Conservation (phyloP, 1,284 basidiomycete species). For the Afroboletus lepidellus region DNA sequence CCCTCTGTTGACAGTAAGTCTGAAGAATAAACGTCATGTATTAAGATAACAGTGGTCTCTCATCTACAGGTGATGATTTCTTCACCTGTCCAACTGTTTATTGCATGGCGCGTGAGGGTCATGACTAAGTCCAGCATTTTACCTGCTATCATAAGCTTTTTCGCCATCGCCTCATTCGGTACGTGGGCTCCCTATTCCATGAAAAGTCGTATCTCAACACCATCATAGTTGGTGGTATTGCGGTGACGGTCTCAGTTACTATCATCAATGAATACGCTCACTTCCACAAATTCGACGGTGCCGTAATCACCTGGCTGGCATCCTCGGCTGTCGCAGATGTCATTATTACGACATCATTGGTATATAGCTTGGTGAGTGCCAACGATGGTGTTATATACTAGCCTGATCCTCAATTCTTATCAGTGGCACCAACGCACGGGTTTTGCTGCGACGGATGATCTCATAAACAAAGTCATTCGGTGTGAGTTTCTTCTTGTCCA, state of each 20-base stretch:
- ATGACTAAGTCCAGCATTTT: slow-evolving; percentile 43
- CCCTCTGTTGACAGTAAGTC: background rate
- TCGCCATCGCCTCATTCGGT: slow-evolving; percentile 43
- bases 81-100: slow-evolving; percentile 51
- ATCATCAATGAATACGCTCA: background rate
- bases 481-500: background rate
- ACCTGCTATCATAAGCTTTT: slow-evolving; percentile 35
- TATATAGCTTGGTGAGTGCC: background rate
- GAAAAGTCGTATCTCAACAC: background rate
- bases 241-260: background rate
- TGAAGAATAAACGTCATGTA: background rate
- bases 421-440: background rate
- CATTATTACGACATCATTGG: background rate
- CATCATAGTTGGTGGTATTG: background rate
- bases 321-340: slow-evolving; percentile 1
- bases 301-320: slow-evolving; percentile 2
- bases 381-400: background rate
- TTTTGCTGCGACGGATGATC: background rate
- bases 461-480: background rate
- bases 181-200: slow-evolving; percentile 4
- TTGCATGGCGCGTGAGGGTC: slow-evolving; percentile 48
- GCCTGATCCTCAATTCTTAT: background rate
- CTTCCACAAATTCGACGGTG: background rate
- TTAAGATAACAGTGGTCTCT: background rate
- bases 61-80: slow-evolving; percentile 43